phyloP scores from a whole-genome alignment of 768 basidiomycete genomes.

The Suillus brevipes region DNA sequence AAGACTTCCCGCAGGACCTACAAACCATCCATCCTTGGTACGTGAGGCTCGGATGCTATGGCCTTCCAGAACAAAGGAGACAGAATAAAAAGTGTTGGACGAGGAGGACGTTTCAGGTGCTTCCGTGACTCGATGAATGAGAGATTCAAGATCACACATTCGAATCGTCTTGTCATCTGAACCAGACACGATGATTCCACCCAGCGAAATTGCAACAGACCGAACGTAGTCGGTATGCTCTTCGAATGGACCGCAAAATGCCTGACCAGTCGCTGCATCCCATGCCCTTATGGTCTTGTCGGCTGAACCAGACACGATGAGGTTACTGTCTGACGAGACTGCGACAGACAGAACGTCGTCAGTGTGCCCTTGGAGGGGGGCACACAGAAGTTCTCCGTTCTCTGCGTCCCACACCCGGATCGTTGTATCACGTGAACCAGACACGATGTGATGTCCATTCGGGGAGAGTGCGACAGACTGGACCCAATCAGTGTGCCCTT shows the following conservation, averaged over 20 bases:
- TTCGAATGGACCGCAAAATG: neutral
- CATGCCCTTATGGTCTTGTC: neutral
- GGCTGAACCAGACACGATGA: neutral
- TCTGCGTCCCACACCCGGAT: neutral
- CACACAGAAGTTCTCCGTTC: neutral
- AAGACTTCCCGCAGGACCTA: neutral
- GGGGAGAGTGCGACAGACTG: slow-evolving; percentile 4
- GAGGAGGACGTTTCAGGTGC: neutral
- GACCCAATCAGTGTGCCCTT: neutral
- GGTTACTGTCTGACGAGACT: neutral
- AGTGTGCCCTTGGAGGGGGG: neutral
- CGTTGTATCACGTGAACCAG: slow-evolving; percentile 9
- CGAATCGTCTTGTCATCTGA: slow-evolving; percentile 14
- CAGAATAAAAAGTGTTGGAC: neutral
- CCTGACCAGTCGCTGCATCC: neutral
- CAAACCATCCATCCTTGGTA: neutral
- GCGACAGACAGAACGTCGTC: neutral
- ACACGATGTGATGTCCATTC: slow-evolving; percentile 4
- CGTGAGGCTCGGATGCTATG: neutral
- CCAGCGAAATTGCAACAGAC: slow-evolving; percentile 8
- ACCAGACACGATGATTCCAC: slow-evolving; percentile 13
- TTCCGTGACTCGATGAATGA: neutral
- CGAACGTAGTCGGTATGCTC: neutral
- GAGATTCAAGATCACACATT: slow-evolving; percentile 12
- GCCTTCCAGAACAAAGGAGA: neutral